These are phyloP conservation scores for Boletus reticulatus DNA, from an alignment of 768 basidiomycete species.

Conservation along the genomic window DNA sequence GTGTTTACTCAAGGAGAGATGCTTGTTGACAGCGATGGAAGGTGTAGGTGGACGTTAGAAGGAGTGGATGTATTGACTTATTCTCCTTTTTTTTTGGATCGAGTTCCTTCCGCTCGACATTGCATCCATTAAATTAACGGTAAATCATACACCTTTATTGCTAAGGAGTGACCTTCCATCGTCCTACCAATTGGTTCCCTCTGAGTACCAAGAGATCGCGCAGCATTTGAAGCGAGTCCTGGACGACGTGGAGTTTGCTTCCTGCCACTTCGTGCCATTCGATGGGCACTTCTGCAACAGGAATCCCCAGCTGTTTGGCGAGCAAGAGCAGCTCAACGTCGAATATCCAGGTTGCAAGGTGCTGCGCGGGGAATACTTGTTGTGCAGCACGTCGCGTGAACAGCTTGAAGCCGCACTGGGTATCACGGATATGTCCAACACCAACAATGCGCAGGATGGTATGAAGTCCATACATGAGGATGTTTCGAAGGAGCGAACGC, in stretches of 20 bases:
- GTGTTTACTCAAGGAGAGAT: constrained; percentile 27
- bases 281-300: constrained; percentile 83
- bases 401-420: constrained; percentile 97
- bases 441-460: constrained; percentile 86
- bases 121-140: constrained; percentile 25
- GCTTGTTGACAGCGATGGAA: constrained; percentile 22
- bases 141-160: constrained; percentile 25
- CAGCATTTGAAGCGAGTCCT: constrained; percentile 87
- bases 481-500: constrained; percentile 86
- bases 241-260: constrained; percentile 85
- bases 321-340: constrained; percentile 91
- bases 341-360: constrained; percentile 92
- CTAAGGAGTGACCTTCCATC: constrained; percentile 55
- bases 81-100: constrained; percentile 14
- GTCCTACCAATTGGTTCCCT: constrained; percentile 74
- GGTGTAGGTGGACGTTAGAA: constrained; percentile 13
- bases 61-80: constrained; percentile 7
- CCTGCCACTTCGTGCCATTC: constrained; percentile 94
- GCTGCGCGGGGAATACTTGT: constrained; percentile 82
- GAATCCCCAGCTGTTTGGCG: constrained; percentile 74
- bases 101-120: constrained; percentile 1
- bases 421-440: constrained; percentile 88
- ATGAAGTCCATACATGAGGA: constrained; percentile 94
- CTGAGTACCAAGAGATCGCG: constrained; percentile 81
- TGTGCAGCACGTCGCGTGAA: constrained; percentile 82